Evolutionary conservation across 495 filamentous ascomycete genomes (phyloP), one percentile per base, ranked within the genome.

Genomic region (Penicillium bialowiezense): DNA sequence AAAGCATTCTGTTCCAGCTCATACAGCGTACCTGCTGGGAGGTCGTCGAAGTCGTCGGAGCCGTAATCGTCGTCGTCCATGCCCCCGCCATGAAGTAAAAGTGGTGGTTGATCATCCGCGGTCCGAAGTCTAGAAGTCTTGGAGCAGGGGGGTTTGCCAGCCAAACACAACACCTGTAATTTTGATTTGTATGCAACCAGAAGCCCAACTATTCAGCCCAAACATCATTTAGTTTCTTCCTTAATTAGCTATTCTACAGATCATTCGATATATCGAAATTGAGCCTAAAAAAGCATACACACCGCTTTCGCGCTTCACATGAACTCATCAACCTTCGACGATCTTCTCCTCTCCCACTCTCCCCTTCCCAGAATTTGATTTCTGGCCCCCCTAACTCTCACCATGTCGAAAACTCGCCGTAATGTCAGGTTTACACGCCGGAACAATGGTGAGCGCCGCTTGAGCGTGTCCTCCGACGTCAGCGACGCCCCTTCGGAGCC

Each of bases 401-500:
- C 59, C 63, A 89, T 88, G 86, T 78, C 83, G 53, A 87, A 85
- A 75, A 78, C 86, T 51, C 85, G 87, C 63, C 82, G 90, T 59
- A 85, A 84, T 69, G 89, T 96, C 59, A 85, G 89, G 63, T 96
- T 96, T 70, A 82, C 84, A 53, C 84, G 88, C 63, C 76, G 83
- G 43, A 72, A 71, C 34, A 82, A 68, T 47, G 80, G 73, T 32
- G 72, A 72, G 29, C 81, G 88, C 47, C 78, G 89, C 52, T 68
- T 75, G 18, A 91, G 87, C 74, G 79, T 90, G 41, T 60, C 57
- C 60, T 88, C 87, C 60, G 89, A 95, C 55, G 78, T 82, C 63
- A 92, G 88, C 69, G 90, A 93, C 61, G 85, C 79, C 76, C n/a
- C 75, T 19, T 86, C 83, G 44, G 85, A 83, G 50, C 71, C 79